Base-by-base conservation (phyloP, 345 rosid genomes). In the Citrus australasica region DNA sequence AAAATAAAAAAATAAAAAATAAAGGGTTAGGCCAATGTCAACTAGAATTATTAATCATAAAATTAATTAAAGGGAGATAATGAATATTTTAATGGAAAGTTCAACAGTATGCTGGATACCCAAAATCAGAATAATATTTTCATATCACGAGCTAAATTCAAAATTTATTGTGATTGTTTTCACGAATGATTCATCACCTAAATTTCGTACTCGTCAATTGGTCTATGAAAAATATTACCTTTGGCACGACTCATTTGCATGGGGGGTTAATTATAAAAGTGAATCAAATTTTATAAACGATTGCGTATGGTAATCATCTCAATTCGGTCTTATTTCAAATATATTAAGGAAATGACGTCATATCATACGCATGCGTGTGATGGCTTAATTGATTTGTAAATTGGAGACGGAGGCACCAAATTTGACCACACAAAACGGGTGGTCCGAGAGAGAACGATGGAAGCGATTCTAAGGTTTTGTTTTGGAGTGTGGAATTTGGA, bases 401-500 rank as follows among this genome's bases (percentile, higher is more conserved):
- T 21, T 61, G 69, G 24, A 60, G 84, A 58, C 55, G 69, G 24
- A 67, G 84, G 68, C 81, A 51, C 77, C 83, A 46, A 71, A 60
- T 53, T 80, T 78, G 83, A 82, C 85, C 73, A n/a, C 4, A 37
- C 2, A 0, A 2, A 59, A 17, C 22, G 37, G 48, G n/a, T 17
- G 3, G 4, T 73, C 71, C 53, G 67, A 22, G 25, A 33, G 25
- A 65, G 74, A n/a, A 46, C 67, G 32, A 51, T 59, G 61, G 75
- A 72, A 22, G 72, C 14, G 53, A 33, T 11, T 32, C 3, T 6
- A 11, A 32, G 33, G 24, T 1, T 62, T 56, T 33, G 55, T 38
- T 28, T 28, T n/a, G 55, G 61, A 56, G 48, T 13, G 33, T 30
- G 17, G 42, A 67, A 33, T 42, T 27, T 19, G 35, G 16, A 4